A percentile compares a stretch with the other conserved stretches of the same genome.
These are phyloP conservation scores for Linnemannia schmuckeri DNA, from an alignment of 192 early-diverging fungal species.

Conservation along the genomic window DNA sequence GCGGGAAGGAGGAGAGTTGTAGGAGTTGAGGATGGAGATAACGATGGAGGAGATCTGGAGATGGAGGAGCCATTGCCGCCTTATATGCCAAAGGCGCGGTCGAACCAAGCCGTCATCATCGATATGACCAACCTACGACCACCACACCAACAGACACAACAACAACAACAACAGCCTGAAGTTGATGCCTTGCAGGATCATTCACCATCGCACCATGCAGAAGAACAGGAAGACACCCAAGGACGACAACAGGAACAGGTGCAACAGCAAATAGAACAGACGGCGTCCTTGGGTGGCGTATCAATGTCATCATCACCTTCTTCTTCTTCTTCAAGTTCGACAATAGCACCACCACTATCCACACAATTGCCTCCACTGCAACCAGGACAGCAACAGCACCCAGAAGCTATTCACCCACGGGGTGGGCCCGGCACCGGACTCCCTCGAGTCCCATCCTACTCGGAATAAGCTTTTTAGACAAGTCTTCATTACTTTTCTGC, in stretches of 20 bases:
- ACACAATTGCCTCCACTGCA: neutral
- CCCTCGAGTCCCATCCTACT: neutral
- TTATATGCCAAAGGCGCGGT: neutral
- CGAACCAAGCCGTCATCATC: neutral
- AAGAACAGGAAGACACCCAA: no score
- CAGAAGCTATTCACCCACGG: neutral
- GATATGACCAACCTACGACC: neutral
- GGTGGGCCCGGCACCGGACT: neutral
- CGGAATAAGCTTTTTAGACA: neutral
- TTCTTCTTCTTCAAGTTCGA: neutral
- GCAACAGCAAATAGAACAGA: neutral
- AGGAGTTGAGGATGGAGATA: neutral
- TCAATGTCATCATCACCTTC: neutral
- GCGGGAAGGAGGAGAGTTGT: neutral
- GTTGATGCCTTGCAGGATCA: neutral
- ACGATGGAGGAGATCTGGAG: neutral
- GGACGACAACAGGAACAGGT: neutral
- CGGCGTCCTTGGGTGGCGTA: neutral
- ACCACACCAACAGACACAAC: neutral
- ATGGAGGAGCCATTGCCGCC: neutral
- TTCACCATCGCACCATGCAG: no score
- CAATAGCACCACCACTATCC: neutral
- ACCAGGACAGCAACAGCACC: neutral
- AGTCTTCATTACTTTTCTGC: no score
- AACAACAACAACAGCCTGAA: neutral